Evolutionary conservation across 768 basidiomycete genomes (phyloP), one percentile per base, ranked within the genome.

Genomic region (Trametes meyenii): DNA sequence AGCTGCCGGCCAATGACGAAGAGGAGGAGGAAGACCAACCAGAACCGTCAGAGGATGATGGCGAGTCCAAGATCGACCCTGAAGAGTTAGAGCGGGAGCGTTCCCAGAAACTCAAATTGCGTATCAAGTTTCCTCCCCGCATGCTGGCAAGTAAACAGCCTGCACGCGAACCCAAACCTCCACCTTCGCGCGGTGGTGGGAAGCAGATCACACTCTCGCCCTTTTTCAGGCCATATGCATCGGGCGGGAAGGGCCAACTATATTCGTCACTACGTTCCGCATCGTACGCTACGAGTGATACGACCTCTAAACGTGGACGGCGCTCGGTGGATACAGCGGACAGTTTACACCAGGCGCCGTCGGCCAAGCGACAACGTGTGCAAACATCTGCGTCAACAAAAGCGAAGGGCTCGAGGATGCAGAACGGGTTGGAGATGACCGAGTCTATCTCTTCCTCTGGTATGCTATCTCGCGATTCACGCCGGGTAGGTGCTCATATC

Each of bases 41-140:
- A 1, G 59, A 66, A 43, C 67, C 21, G 10, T 39, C 36, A 10
- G 38, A 69, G 38, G 71, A 70, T 21, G 67, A 70, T 23, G 69
- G 67, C 14, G 70, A 70, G 33, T 72, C 69, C 14, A 77, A 76
- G 54, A 59, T 73, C 19, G 75, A 75, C 39, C 66, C 71, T n/a
- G 69, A 72, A 45, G 70, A 70, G 66, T 48, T 63, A 58, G 66
- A 69, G 53, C 64, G 65, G 71, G 70, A 63, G 71, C 78, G 40
- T 53, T 61, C 69, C 73, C 67, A 72, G 72, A 76, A 71, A 48
- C 69, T 75, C 64, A 79, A 72, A 67, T 66, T 78, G 24, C 75
- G 75, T 58, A 71, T 78, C 71, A 75, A 73, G 65, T 59, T 76
- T 54, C 71, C 74, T 56, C 64, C 73, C 3, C 70, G 74, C 36